These are phyloP conservation scores for Punctularia strigosozonata DNA, from an alignment of 768 basidiomycete genomes.

Conservation along the genomic window DNA sequence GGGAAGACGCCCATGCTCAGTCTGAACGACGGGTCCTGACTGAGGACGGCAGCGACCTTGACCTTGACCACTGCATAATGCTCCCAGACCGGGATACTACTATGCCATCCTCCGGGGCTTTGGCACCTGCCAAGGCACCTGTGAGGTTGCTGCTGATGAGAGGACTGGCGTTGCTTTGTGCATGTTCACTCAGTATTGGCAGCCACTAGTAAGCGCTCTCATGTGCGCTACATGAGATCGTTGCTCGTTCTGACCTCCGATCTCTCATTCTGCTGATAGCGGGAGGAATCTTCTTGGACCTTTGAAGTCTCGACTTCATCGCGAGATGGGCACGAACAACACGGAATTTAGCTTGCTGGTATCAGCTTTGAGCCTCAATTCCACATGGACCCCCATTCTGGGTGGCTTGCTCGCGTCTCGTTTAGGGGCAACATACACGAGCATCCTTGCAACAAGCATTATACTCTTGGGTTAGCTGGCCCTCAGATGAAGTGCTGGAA, in stretches of 20 bases:
- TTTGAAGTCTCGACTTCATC: slow-evolving; percentile 54
- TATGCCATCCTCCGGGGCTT: neutral
- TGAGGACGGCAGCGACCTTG: neutral
- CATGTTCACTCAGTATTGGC: slow-evolving; percentile 64
- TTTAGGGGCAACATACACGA: slow-evolving; percentile 59
- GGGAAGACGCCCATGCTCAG: neutral
- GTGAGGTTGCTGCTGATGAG: slow-evolving; percentile 28
- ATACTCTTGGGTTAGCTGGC: slow-evolving; percentile 44
- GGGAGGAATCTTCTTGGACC: slow-evolving; percentile 69
- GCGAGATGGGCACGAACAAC: slow-evolving; percentile 66
- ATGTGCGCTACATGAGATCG: too few relatives aligned
- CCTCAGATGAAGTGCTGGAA: neutral
- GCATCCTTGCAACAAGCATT: slow-evolving; percentile 64
- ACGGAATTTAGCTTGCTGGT: slow-evolving; percentile 70
- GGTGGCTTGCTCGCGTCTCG: slow-evolving; percentile 61
- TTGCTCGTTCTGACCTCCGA: neutral
- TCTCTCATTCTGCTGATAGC: slow-evolving; percentile 21
- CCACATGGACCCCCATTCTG: slow-evolving; percentile 67
- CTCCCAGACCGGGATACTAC: neutral
- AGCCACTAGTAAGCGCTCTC: slow-evolving; percentile 53
- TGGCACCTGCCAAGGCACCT: neutral
- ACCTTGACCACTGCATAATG: neutral
- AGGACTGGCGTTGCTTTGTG: slow-evolving; percentile 51
- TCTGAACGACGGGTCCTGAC: neutral
- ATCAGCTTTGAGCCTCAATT: slow-evolving; percentile 66